Evolutionary conservation across 1,284 basidiomycete genomes (phyloP), one percentile per base, ranked within the genome.

Genomic region (Tremellales sp.): DNA sequence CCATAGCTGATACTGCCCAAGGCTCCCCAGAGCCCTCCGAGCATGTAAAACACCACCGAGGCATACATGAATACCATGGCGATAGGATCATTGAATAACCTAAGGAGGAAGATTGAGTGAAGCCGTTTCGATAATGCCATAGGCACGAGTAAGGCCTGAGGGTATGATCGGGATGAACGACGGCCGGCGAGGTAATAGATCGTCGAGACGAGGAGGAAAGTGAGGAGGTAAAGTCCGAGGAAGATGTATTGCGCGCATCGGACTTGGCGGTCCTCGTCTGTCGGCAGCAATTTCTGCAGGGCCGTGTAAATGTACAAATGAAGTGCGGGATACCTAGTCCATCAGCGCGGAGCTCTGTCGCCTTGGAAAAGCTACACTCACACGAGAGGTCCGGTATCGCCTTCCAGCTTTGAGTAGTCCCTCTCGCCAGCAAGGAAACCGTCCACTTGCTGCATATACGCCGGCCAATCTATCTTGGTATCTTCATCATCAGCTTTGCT

Each of bases 1-100:
- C 86, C 63, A 41, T 46, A 69, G 8, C 67, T 23, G 0, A 58
- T 29, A 37, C 51, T 53, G 0, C 64, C 67, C 1, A 57, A 31
- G 15, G 29, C 27, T 27, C 58, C 60, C 67, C 69, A 86, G 1
- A 29, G 43, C 65, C 86, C 85, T 17, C 79, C 79, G n/a, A 69
- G 67, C 62, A 68, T 86, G 79, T 51, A 82, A 60, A 49, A 78
- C 66, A 58, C 61, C 1, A 78, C 67, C 19, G 72, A 60, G 0
- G 60, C 46, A 53, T 79, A 80, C 21, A 80, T 54, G 6, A 76
- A 55, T 15, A 87, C 68, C 40, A 89, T 83, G 1, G 87, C 83
- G 82, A 93, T 84, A 52, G 89, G 90, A 67, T 98, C 96, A 67
- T 97, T 97, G 79, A 99, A 99, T 26, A 98, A 77, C 7, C 96